phyloP scores from a whole-genome alignment of 2,329 filamentous ascomycete species.

The Aureobasidium lini region DNA sequence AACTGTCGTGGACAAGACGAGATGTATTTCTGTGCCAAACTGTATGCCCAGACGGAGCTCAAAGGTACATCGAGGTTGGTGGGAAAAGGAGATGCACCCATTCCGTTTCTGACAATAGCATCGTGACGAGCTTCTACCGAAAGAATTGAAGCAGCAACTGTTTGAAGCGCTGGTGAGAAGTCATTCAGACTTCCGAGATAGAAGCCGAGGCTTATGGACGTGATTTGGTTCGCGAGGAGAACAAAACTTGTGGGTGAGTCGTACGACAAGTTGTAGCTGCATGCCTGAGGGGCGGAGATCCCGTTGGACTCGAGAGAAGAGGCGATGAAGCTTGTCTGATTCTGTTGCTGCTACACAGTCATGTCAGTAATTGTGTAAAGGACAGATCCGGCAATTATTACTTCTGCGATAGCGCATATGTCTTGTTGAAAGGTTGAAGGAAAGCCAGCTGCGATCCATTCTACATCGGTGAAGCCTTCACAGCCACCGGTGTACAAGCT shows the following conservation, averaged over 20 bases:
- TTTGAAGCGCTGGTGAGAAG: conserved; percentile 19
- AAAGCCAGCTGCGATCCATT: conserved; percentile 23
- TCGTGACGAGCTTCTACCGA: conserved; percentile 26
- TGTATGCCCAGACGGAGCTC: conserved; percentile 25
- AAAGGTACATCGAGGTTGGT: conserved; percentile 24
- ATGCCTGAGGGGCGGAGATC: conserved; percentile 20
- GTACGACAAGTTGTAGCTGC: conserved; percentile 24
- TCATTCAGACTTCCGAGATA: conserved; percentile 24
- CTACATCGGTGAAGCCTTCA: conserved; percentile 22
- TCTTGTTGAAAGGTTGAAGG: conserved; percentile 26
- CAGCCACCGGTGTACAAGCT: conserved; percentile 24
- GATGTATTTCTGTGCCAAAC: conserved; percentile 25
- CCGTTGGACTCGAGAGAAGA: conserved; percentile 21
- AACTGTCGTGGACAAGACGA: conserved; percentile 22
- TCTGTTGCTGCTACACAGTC: not conserved
- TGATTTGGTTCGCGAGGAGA: conserved; percentile 26
- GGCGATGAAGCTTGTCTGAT: not conserved
- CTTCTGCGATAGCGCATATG: conserved; percentile 22
- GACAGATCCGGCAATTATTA: not conserved
- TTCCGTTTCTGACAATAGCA: conserved; percentile 23
- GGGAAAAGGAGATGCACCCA: conserved; percentile 25
- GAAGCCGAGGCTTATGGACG: conserved; percentile 24
- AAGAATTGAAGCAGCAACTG: conserved; percentile 22
- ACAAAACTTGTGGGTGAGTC: conserved; percentile 23
- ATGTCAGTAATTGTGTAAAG: not conserved